A percentile compares a stretch with the other conserved stretches of the same genome.
These are phyloP conservation scores for Hyphopichia pseudoburtonii DNA, from an alignment of 1,139 yeast species.

Conservation along the genomic window DNA sequence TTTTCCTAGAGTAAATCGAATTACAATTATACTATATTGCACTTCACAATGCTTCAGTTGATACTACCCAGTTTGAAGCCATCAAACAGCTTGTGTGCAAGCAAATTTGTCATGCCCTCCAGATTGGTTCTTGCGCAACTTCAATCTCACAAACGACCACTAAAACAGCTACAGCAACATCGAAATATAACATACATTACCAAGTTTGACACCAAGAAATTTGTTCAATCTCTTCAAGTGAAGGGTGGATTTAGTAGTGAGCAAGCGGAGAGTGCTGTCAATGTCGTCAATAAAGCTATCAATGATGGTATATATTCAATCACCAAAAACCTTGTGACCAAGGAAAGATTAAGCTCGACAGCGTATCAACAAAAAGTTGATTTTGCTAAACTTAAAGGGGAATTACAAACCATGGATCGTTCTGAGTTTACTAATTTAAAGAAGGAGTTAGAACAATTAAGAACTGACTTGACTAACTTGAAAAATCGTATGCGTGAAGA, in stretches of 20 bases:
- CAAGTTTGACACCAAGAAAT: constrained; percentile 75
- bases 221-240: constrained; percentile 64
- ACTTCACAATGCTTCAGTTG: too few species aligned
- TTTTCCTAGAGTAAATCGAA: too few species aligned
- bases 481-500: constrained; percentile 86
- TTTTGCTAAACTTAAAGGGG: constrained; percentile 91
- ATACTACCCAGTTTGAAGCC: too few species aligned
- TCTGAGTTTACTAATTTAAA: constrained; percentile 79
- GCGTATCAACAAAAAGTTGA: constrained; percentile 96
- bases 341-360: constrained; percentile 77
- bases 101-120: too few species aligned
- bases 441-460: constrained; percentile 83
- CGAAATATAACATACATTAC: constrained; percentile 30
- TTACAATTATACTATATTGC: too few species aligned
- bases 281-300: constrained; percentile 71
- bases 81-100: too few species aligned
- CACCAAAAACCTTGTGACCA: constrained; percentile 73
- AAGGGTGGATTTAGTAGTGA: constrained; percentile 69
- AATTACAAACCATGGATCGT: constrained; percentile 82
- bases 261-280: constrained; percentile 82
- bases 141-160: too few species aligned
- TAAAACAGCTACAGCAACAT: neutral
- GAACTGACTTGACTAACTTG: constrained; percentile 83
- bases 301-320: constrained; percentile 80
- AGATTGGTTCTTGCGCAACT: too few species aligned